A percentile compares a stretch with the other conserved stretches of the same genome.
phyloP scores from a whole-genome alignment of 2,329 filamentous ascomycete species.

The Colletotrichum chrysophilum region DNA sequence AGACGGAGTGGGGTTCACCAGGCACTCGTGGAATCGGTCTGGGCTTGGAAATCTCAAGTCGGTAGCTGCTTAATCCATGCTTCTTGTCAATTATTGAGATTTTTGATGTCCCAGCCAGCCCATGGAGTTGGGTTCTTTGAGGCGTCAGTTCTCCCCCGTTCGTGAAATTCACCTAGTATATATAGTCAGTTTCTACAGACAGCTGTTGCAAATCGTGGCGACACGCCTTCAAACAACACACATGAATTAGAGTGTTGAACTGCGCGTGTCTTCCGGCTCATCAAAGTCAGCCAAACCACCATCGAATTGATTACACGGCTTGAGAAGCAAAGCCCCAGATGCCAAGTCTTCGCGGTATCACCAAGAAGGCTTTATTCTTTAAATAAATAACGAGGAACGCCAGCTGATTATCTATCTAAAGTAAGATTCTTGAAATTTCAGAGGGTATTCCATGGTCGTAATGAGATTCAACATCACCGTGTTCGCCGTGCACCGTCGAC shows the following conservation, averaged over 20 bases:
- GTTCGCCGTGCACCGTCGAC: neutral
- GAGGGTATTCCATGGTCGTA: neutral
- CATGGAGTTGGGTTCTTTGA: fast-evolving
- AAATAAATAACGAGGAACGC: fast-evolving
- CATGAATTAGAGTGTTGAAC: fast-evolving
- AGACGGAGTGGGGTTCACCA: neutral
- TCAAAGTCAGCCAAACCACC: no score
- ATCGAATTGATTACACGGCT: fast-evolving
- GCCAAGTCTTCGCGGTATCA: neutral
- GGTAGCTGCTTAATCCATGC: fast-evolving
- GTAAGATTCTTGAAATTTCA: no score
- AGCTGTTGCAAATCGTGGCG: no score
- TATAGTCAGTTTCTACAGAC: no score
- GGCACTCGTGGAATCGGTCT: neutral
- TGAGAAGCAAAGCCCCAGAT: neutral
- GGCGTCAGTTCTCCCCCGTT: neutral
- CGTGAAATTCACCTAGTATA: no score
- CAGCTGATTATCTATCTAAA: fast-evolving
- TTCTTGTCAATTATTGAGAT: fast-evolving
- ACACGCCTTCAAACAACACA: neutral
- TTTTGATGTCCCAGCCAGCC: neutral
- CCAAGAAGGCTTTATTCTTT: no score
- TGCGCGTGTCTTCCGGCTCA: fast-evolving
- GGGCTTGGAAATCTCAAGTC: fast-evolving
- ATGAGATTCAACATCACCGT: neutral